Evolutionary conservation across 2,329 filamentous ascomycete species (phyloP), one percentile per base, ranked within the genome.

Genomic region (Ascochyta lentis): DNA sequence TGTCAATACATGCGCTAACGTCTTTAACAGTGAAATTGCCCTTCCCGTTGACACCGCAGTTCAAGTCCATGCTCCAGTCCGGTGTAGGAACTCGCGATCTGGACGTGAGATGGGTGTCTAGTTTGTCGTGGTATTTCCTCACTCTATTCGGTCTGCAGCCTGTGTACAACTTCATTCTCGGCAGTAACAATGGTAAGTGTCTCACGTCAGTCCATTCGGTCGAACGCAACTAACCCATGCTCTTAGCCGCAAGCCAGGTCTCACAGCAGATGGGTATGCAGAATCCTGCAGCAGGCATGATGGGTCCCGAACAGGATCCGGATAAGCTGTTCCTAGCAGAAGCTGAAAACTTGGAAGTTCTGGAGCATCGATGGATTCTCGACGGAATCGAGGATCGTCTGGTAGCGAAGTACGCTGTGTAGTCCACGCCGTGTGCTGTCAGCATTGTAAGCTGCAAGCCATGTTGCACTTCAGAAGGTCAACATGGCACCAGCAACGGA

Each of bases 61-160:
- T 99, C 85, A 99, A 99, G 84, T 95, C 92, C 66, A 99, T 99
- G 95, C 84, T 99, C 49, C 95, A 99, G 80, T 94, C 94, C 38
- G 95, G 95, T 68, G 94, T 99, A 40, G 92, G 92, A 61, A 99
- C 96, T 24, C 89, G 89, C 70, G 95, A 99, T 75, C 88, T 99
- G 80, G 96, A 99, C 73, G 95, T 96, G 10, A 86, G 94, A 77
- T 99, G 95, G 95, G 96, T 99, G 79, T 97, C 93, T 0, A 96
- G 92, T 77, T 88, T 99, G 76, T 96, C 92, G 57, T 99, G 95
- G 93, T 99, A 99, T 81, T 98, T 99, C 74, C 80, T 99, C 64
- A 98, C 96, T 71, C 88, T 99, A 61, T 98, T 99, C 74, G 95
- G 96, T 42, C 82, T 99, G 54, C 94, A 98, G 76, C 92, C 94